Percentiles rank a stretch among this genome's conserved stretches.
phyloP scores from a whole-genome alignment of 2,329 filamentous ascomycete species.

The Aspergillus sp. region DNA sequence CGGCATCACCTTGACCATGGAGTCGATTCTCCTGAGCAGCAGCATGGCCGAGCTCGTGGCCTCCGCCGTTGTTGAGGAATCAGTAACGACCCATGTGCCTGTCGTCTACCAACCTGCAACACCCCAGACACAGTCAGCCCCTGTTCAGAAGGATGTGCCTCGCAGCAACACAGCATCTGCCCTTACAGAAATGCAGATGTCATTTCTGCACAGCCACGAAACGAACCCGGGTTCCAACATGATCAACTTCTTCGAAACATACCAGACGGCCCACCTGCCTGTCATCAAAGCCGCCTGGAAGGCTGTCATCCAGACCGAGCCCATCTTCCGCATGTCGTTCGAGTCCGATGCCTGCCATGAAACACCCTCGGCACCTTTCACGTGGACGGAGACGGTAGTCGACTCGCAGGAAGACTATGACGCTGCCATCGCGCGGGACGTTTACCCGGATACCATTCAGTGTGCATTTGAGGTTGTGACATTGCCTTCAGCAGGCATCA shows the following conservation, averaged over 20 bases:
- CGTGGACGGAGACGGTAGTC: background rate
- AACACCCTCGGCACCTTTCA: background rate
- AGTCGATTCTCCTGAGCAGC: background rate
- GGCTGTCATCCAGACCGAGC: constrained; percentile 25
- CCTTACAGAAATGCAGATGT: constrained; percentile 11
- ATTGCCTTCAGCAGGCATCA: background rate
- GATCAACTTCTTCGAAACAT: constrained; percentile 3
- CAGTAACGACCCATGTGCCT: background rate
- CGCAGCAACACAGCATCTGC: background rate
- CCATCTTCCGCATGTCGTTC: constrained; percentile 26
- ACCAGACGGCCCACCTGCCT: constrained; percentile 14
- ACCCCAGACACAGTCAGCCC: background rate
- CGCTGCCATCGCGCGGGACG: background rate
- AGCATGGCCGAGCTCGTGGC: background rate
- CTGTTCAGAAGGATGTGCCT: background rate
- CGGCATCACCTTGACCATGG: background rate
- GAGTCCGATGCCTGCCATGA: background rate
- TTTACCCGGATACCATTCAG: background rate
- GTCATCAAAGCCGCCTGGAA: constrained; percentile 30
- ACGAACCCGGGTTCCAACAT: constrained; percentile 9
- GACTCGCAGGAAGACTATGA: background rate
- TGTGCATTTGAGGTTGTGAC: background rate
- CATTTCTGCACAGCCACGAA: constrained; percentile 8
- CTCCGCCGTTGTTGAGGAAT: background rate
- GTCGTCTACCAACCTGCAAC: background rate